Base-by-base conservation (phyloP, 768 basidiomycete species). In the Butyriboletus loyo region DNA sequence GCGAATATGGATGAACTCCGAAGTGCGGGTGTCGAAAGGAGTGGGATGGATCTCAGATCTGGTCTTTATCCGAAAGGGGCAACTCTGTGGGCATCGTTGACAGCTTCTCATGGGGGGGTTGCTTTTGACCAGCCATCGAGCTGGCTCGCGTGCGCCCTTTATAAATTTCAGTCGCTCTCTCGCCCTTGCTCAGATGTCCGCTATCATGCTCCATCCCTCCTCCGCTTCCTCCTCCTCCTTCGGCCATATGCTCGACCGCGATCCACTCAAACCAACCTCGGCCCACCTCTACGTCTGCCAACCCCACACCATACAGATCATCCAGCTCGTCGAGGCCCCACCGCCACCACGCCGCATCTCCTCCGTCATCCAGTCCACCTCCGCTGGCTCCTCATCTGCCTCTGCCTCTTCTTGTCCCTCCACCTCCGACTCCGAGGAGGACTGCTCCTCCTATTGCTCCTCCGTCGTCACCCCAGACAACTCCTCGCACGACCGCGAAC, bases 361-460 rank as follows among this genome's bases (percentile, higher is more conserved):
- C 63, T 63, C 66, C 57, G 59, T 60, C 61, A 50, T 62, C 54
- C 50, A 52, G 3, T 49, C 73, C 72, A 68, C 68, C 75, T 68
- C 68, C 17, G 72, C 71, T 3, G 75, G 73, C 7, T 75, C 75
- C 0, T 76, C 74, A 24, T 73, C 70, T 6, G 64, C 55, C 25
- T 73, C 70, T 6, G 64, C 55, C 27, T 70, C 68, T 25, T 72
- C 73, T 14, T 71, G 62, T 6, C 68, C 76, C 0, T 67, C 60
- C 65, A 73, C 56, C 66, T 77, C 52, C 1, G 65, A 59, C 45
- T 56, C 61, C 8, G 70, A 68, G 40, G 79, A 79, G n/a, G 78
- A 80, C 57, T 77, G 76, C 66, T 77, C 82, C 0, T 87, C 85
- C 0, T 89, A 88, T 57, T 89, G 87, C 75, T 89, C 87, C 19